A percentile compares a stretch with the other conserved stretches of the same genome.
phyloP scores from a whole-genome alignment of 164 flowering plant genomes.

The Vitis rupestris region DNA sequence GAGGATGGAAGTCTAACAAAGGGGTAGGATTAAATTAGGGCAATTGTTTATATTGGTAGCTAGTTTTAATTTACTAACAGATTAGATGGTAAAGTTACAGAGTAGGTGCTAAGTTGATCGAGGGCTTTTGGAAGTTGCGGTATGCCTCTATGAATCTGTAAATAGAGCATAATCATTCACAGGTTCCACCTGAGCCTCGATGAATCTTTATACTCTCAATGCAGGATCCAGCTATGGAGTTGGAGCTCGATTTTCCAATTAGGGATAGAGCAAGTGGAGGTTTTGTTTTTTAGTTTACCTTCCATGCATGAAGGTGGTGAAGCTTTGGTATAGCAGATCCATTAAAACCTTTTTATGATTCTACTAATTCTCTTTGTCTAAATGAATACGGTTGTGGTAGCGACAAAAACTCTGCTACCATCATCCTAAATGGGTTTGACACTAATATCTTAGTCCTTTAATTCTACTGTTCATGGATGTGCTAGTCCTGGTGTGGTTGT shows the following conservation, averaged over 20 bases:
- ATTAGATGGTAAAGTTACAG: constrained; percentile 19
- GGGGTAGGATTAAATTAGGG: constrained; percentile 22
- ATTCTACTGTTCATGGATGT: constrained; percentile 11
- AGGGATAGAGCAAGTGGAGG: constrained; percentile 53
- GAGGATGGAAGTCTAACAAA: constrained; percentile 61
- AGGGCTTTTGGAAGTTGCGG: constrained; percentile 24
- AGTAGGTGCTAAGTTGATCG: constrained; percentile 25
- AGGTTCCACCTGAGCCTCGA: constrained; percentile 32
- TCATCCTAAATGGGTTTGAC: constrained; percentile 13
- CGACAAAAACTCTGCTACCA: constrained; percentile 19
- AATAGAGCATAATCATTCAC: constrained; percentile 62
- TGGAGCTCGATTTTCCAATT: constrained; percentile 47
- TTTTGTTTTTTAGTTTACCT: constrained; percentile 42
- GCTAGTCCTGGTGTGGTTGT: constrained; percentile 6
- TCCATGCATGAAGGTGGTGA: constrained; percentile 39
- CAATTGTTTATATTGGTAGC: constrained; percentile 63
- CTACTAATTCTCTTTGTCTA: constrained; percentile 22
- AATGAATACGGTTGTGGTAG: constrained; percentile 16
- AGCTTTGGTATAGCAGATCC: constrained; percentile 33
- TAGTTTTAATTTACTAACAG: constrained; percentile 42
- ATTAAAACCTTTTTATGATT: constrained; percentile 26
- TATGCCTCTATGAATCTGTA: constrained; percentile 49
- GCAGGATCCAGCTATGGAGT: constrained; percentile 53
- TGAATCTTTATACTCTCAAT: constrained; percentile 53
- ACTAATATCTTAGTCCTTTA: constrained; percentile 11